These are phyloP conservation scores for Hysterium pulicare DNA, from an alignment of 2,329 filamentous ascomycete genomes.

Conservation along the genomic window DNA sequence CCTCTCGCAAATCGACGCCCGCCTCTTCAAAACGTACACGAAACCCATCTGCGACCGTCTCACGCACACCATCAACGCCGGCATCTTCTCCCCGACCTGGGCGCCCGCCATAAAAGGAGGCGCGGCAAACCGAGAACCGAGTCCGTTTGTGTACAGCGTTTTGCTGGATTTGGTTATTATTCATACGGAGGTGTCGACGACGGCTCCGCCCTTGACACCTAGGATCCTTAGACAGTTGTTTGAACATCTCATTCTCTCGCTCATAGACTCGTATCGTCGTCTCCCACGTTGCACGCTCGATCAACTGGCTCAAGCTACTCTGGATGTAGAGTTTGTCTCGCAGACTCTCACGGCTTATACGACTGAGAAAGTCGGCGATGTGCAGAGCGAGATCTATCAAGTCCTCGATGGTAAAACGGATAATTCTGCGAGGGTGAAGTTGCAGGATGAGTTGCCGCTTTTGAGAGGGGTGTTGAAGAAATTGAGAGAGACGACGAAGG, in stretches of 20 bases:
- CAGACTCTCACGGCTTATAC: slow-evolving; percentile 91
- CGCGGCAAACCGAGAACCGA: slow-evolving; percentile 65
- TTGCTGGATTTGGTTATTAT: slow-evolving; percentile 84
- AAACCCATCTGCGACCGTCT: slow-evolving; percentile 65
- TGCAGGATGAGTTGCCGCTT: slow-evolving; percentile 85
- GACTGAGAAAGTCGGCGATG: slow-evolving; percentile 73
- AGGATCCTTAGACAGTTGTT: slow-evolving; percentile 85
- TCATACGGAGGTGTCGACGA: slow-evolving; percentile 66
- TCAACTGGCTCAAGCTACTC: slow-evolving; percentile 90
- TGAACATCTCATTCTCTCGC: slow-evolving; percentile 72
- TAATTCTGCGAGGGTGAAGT: slow-evolving; percentile 71
- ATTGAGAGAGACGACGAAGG: slow-evolving; percentile 35
- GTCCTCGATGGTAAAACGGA: slow-evolving; percentile 87
- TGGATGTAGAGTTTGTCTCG: slow-evolving; percentile 94
- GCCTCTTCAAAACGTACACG: slow-evolving; percentile 90
- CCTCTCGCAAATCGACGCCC: slow-evolving; percentile 81
- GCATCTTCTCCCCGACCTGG: slow-evolving; percentile 72
- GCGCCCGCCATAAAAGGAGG: slow-evolving; percentile 49
- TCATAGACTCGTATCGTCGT: slow-evolving; percentile 75
- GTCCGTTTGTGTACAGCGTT: slow-evolving; percentile 84
- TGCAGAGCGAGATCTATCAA: slow-evolving; percentile 88
- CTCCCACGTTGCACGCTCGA: slow-evolving; percentile 67
- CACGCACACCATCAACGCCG: slow-evolving; percentile 62
- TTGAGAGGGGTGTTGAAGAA: slow-evolving; percentile 84
- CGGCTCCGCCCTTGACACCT: slow-evolving; percentile 67